A percentile compares a stretch with the other conserved stretches of the same genome.
Conservation (phyloP, 2,329 filamentous ascomycete species). For the Gremmenia infestans region DNA sequence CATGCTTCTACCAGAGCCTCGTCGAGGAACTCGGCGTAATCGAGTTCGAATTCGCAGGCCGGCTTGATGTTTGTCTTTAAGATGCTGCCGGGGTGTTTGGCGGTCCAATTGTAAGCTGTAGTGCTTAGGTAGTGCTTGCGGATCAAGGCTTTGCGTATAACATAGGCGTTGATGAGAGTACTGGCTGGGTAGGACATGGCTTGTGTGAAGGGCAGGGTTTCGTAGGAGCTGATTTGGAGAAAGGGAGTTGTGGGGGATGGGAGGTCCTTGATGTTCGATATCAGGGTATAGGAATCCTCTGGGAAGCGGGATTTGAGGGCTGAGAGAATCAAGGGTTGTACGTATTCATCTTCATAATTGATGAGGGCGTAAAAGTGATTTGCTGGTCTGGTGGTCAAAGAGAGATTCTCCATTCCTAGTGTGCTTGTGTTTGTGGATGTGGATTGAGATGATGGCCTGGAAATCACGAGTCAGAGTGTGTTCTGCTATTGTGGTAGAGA, state of each 20-base stretch:
- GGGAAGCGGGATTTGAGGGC: slow-evolving; percentile 64
- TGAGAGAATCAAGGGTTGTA: slow-evolving; percentile 75
- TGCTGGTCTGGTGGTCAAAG: slow-evolving; percentile 24
- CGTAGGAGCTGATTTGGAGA: slow-evolving; percentile 82
- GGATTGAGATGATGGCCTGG: slow-evolving; percentile 17
- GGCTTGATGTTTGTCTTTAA: slow-evolving; percentile 69
- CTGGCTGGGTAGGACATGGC: slow-evolving; percentile 56
- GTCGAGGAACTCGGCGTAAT: slow-evolving; percentile 95
- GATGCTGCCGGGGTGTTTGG: slow-evolving; percentile 71
- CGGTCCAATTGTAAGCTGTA: slow-evolving; percentile 78
- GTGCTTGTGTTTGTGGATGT: slow-evolving; percentile 5
- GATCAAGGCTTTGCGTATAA: slow-evolving; percentile 94
- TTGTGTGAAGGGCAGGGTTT: slow-evolving; percentile 79
- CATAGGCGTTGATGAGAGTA: slow-evolving; percentile 78
- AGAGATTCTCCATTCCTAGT: slow-evolving; percentile 16
- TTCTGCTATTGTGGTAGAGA: slow-evolving; percentile 1
- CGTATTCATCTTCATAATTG: slow-evolving; percentile 82
- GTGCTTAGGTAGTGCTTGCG: slow-evolving; percentile 89
- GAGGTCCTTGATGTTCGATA: slow-evolving; percentile 41
- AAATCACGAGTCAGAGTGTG: slow-evolving; percentile 21
- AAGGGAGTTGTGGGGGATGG: slow-evolving; percentile 18
- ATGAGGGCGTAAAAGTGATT: slow-evolving; percentile 62
- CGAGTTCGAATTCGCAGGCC: slow-evolving; percentile 83
- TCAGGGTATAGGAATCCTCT: slow-evolving; percentile 46
- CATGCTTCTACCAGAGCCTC: slow-evolving; percentile 88